A percentile compares a stretch with the other conserved stretches of the same genome.
Evolutionary conservation across 495 filamentous ascomycete species (phyloP).

Genomic region (Cladorrhinum samala): DNA sequence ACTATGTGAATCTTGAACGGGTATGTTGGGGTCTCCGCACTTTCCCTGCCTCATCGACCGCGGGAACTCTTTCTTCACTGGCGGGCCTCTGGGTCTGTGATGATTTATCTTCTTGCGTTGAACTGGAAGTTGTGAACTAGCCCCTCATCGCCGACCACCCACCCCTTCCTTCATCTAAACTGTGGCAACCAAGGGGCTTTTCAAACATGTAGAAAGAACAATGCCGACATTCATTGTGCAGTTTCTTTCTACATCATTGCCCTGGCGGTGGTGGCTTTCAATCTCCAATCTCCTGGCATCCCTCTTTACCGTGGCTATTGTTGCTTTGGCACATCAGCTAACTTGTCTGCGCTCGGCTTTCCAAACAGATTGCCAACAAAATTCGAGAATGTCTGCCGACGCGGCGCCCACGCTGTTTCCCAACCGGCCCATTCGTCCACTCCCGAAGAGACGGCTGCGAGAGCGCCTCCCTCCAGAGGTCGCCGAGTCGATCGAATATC

Average conservation of each 20-base stretch:
- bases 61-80: neutral
- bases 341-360: slow-evolving; percentile 6
- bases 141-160: neutral
- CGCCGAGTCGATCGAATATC: slow-evolving; percentile 75
- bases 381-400: slow-evolving; percentile 57
- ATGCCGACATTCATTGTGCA: neutral
- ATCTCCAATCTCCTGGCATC: neutral
- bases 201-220: neutral
- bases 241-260: slow-evolving; percentile 1
- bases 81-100: too few relatives aligned
- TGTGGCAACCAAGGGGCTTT: neutral
- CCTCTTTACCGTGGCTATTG: neutral
- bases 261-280: neutral
- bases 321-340: slow-evolving; percentile 8
- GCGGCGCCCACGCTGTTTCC: slow-evolving; percentile 70
- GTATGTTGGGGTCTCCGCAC: slow-evolving; percentile 13
- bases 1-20: slow-evolving; percentile 20
- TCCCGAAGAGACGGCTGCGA: slow-evolving; percentile 80
- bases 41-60: neutral
- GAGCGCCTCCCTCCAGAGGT: slow-evolving; percentile 79
- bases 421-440: slow-evolving; percentile 84
- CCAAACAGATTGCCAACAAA: slow-evolving; percentile 16
- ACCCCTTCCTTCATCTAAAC: neutral
- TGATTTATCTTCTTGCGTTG: too few relatives aligned
- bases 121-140: neutral